Evolutionary conservation across 2,329 filamentous ascomycete species (phyloP), one percentile per base, ranked within the genome.

Genomic region (Aurifilum marmelostoma): DNA sequence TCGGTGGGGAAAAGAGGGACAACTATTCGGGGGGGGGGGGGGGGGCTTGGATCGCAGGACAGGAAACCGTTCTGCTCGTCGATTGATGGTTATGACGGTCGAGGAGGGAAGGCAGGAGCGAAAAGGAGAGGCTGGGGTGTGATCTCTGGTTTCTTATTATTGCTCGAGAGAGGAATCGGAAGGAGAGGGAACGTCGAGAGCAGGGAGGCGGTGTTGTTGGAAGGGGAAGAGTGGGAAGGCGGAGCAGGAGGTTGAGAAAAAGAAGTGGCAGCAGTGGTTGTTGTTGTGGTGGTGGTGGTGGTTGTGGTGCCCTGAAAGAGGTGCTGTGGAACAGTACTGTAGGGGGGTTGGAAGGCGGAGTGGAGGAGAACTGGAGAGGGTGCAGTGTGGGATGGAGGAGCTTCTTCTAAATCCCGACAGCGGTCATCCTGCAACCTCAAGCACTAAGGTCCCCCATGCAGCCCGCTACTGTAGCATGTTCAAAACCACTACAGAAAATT

Each of bases 1-100:
- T n/a, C 41, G 39, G 61, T 63, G 61, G 61, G 27, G 24, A 47
- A 66, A 61, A 52, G 54, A 29, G 41, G 41, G 50, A 52, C 50
- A 41, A 41, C 12, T 41, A 59, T 59, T n/a, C 41, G 27, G 18
- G 24, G 43, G 21, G 41, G 41, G 43, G 7, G 41, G 41, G 14
- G 34, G 34, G 21, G 41, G 43, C 34, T 41, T 18, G 34, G 34
- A 43, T 27, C 3, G 39, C 56, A 60, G 6, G 37, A 60, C 34
- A 43, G 59, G 39, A n/a, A 62, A 60, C 5, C 24, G 52, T 16
- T 29, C 52, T 41, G 52, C 52, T 29, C 27, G 52, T 18, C 24
- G 52, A 56, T 29, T 56, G 52, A 56, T 24, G 47, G 7, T 27
- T 14, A 54, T 27, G 50, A 54, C 12, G n/a, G 50, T 24, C n/a